These are phyloP conservation scores for Aspergillus vadensis DNA, from an alignment of 2,329 filamentous ascomycete genomes.

Conservation along the genomic window DNA sequence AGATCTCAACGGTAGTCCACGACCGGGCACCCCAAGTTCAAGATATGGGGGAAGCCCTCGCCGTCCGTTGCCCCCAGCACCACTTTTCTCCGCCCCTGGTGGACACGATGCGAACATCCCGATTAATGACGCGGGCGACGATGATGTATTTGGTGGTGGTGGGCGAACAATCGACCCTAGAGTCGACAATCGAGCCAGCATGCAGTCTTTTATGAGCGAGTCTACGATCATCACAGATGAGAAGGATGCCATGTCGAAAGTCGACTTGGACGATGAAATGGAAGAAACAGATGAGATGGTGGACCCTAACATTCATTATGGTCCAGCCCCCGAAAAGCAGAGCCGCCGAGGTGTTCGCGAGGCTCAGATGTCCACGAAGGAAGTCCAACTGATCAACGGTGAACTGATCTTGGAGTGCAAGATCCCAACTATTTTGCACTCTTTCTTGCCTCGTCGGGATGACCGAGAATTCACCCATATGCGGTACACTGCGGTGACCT, in stretches of 20 bases:
- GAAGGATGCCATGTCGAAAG: conserved; percentile 44
- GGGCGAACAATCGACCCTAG: conserved; percentile 48
- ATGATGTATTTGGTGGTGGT: conserved; percentile 70
- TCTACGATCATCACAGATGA: conserved; percentile 61
- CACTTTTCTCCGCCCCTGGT: conserved; percentile 69
- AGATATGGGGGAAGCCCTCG: conserved; percentile 85
- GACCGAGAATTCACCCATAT: conserved; percentile 98
- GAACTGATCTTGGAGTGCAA: conserved; percentile 98
- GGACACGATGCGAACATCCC: conserved; percentile 50
- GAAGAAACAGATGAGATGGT: conserved; percentile 57
- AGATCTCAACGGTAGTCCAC: conserved; percentile 84
- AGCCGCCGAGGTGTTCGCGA: conserved; percentile 82
- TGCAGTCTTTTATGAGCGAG: conserved; percentile 64
- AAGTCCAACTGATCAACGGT: conserved; percentile 94
- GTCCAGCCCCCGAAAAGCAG: conserved; percentile 83
- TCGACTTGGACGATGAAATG: conserved; percentile 51
- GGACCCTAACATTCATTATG: conserved; percentile 69
- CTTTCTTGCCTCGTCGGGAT: conserved; percentile 88
- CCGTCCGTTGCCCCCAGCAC: conserved; percentile 83
- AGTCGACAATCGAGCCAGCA: conserved; percentile 58
- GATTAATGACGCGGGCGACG: conserved; percentile 53
- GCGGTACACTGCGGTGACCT: conserved; percentile 98
- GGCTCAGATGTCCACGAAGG: conserved; percentile 87
- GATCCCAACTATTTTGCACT: conserved; percentile 97
- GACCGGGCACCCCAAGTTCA: conserved; percentile 87